Conservation (phyloP, 352 stramenopile genomes). For the Phytophthora citricola region DNA sequence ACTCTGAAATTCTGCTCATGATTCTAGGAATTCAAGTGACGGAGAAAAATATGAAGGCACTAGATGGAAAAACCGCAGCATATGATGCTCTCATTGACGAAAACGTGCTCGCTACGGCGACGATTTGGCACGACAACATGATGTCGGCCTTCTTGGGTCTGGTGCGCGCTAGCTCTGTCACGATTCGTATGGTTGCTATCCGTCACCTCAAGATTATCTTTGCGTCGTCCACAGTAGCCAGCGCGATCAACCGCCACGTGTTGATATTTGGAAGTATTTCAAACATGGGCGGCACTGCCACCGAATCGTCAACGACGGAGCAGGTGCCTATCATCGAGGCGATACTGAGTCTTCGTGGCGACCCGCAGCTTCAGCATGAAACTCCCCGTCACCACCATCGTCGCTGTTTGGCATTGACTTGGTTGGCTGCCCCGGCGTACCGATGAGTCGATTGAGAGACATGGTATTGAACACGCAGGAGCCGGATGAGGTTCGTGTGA, state of each 20-base stretch:
- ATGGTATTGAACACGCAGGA: conserved; percentile 65
- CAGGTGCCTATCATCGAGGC: conserved; percentile 82
- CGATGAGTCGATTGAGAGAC: conserved; percentile 73
- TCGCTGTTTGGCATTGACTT: conserved; percentile 67
- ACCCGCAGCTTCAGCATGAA: conserved; percentile 43
- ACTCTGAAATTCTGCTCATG: conserved; percentile 81
- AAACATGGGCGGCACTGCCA: conserved; percentile 65
- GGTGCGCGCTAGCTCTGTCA: conserved; percentile 58
- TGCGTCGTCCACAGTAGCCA: conserved; percentile 60
- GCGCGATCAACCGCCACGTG: conserved; percentile 79
- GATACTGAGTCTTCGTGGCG: conserved; percentile 73
- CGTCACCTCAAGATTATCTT: conserved; percentile 74
- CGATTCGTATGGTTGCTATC: conserved; percentile 70
- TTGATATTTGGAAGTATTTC: conserved; percentile 84
- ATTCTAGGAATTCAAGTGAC: conserved; percentile 78
- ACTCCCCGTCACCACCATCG: conserved; percentile 25
- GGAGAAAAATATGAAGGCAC: conserved; percentile 54
- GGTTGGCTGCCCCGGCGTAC: conserved; percentile 52
- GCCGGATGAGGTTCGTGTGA: conserved; percentile 67
- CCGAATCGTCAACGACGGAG: conserved; percentile 78
- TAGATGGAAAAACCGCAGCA: conserved; percentile 55
- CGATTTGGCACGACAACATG: conserved; percentile 76
- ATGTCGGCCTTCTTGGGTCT: conserved; percentile 70
- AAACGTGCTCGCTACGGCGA: conserved; percentile 53
- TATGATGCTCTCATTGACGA: conserved; percentile 65